Conservation (phyloP, 257 asterid species). For the Fraxinus americana region DNA sequence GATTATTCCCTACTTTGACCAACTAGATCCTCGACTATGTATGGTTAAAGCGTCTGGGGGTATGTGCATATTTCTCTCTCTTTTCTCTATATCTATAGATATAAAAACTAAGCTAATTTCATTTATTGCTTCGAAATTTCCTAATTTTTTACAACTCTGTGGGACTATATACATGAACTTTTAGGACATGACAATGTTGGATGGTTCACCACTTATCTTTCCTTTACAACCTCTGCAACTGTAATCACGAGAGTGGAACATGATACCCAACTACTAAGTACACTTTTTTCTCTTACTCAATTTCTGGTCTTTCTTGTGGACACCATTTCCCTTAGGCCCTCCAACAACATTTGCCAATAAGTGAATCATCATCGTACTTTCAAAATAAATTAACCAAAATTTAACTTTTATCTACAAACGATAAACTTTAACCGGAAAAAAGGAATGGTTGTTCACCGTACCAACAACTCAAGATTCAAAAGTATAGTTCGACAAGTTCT, state of each 20-base stretch:
- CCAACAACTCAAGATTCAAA: too few relatives aligned
- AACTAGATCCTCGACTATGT: too few relatives aligned
- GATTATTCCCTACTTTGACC: too few relatives aligned
- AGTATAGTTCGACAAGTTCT: too few relatives aligned
- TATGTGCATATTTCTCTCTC: not conserved
- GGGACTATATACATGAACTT: not conserved
- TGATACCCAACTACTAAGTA: slow-evolving; percentile 48
- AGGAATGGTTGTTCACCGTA: not conserved
- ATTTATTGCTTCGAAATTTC: not conserved
- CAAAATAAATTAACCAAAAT: too few relatives aligned
- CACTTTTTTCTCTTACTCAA: slow-evolving; percentile 10
- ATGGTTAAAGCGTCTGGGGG: too few relatives aligned
- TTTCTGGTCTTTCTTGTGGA: slow-evolving; percentile 37
- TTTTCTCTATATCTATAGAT: not conserved
- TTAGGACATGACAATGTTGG: slow-evolving; percentile 7
- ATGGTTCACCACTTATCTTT: slow-evolving; percentile 18
- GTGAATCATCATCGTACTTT: not conserved
- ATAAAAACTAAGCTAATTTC: not conserved
- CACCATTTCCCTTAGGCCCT: slow-evolving; percentile 20
- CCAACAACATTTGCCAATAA: slow-evolving; percentile 6
- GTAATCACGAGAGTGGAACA: slow-evolving; percentile 59
- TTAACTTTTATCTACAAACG: not conserved
- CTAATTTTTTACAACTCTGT: not conserved
- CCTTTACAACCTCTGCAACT: slow-evolving; percentile 31
- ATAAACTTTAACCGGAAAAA: not conserved